Percentiles rank a stretch among this genome's conserved stretches.
phyloP scores from a whole-genome alignment of 257 asterid genomes.

The Vinca minor region DNA sequence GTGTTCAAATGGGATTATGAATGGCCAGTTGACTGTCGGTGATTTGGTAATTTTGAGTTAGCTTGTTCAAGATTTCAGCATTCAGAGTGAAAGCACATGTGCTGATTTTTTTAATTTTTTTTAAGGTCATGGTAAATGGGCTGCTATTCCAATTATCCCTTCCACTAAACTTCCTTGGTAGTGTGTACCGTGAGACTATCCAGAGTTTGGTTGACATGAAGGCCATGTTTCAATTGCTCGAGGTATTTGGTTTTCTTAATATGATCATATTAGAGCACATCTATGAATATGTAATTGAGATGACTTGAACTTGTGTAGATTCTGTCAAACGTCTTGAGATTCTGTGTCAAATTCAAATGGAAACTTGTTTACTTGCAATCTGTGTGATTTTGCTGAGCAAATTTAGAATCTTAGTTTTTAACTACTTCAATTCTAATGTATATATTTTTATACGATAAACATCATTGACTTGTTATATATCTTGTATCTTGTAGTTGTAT shows the following conservation, averaged over 20 bases:
- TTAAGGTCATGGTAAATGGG: slow-evolving; percentile 96
- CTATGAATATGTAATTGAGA: not conserved
- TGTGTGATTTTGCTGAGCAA: not conserved
- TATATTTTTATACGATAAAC: not conserved
- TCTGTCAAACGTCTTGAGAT: too few species aligned
- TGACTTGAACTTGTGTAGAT: too few species aligned
- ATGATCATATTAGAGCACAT: too few species aligned
- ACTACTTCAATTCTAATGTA: not conserved
- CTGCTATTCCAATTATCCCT: slow-evolving; percentile 92
- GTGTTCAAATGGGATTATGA: slow-evolving; percentile 85
- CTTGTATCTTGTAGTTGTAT: not conserved
- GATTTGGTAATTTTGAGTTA: slow-evolving; percentile 55
- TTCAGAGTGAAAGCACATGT: too few species aligned
- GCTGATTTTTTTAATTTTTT: too few species aligned
- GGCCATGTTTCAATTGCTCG: slow-evolving; percentile 94
- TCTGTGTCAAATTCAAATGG: too few species aligned
- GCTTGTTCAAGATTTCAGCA: not conserved
- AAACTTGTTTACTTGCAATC: not conserved
- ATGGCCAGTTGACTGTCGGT: slow-evolving; percentile 83
- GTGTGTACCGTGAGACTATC: slow-evolving; percentile 89
- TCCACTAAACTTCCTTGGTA: slow-evolving; percentile 92
- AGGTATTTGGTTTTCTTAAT: slow-evolving; percentile 53
- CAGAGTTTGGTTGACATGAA: slow-evolving; percentile 92
- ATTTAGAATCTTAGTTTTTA: not conserved
- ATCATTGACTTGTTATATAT: not conserved